These are phyloP conservation scores for Phaeolepiota aurea DNA, from an alignment of 768 basidiomycete genomes.

Conservation along the genomic window DNA sequence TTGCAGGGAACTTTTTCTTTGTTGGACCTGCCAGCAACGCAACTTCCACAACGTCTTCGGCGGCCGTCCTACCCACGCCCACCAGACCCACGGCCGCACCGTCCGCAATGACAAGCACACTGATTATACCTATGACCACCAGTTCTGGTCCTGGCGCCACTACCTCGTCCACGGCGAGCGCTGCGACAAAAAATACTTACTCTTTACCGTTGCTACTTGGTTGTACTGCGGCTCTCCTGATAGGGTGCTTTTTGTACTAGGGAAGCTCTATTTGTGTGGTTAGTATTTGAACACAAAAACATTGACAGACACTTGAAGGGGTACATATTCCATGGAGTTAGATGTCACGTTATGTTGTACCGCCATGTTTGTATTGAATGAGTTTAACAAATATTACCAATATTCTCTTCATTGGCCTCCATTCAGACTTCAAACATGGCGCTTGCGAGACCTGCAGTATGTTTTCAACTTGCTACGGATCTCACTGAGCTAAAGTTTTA, in stretches of 20 bases:
- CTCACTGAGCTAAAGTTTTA: slow-evolving; percentile 4
- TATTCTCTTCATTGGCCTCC: neutral
- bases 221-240: neutral
- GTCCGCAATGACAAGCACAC: neutral
- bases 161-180: neutral
- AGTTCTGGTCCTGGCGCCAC: neutral
- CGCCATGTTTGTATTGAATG: neutral
- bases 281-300: no score
- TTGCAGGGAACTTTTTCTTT: slow-evolving; percentile 37
- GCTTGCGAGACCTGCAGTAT: slow-evolving; percentile 60
- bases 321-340: no score
- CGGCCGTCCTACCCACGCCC: slow-evolving; percentile 4
- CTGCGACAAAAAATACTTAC: neutral
- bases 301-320: no score
- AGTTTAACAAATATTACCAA: no score
- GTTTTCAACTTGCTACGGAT: slow-evolving; percentile 10
- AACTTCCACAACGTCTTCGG: slow-evolving; percentile 8
- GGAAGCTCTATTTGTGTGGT: no score
- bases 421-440: slow-evolving; percentile 41
- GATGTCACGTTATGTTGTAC: no score
- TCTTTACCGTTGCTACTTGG: no score
- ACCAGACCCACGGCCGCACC: neutral
- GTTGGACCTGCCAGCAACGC: slow-evolving; percentile 20
- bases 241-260: no score
- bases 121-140: neutral